Base-by-base conservation (phyloP, 192 early-diverging fungal species). In the Gryganskiella cystojenkinii region DNA sequence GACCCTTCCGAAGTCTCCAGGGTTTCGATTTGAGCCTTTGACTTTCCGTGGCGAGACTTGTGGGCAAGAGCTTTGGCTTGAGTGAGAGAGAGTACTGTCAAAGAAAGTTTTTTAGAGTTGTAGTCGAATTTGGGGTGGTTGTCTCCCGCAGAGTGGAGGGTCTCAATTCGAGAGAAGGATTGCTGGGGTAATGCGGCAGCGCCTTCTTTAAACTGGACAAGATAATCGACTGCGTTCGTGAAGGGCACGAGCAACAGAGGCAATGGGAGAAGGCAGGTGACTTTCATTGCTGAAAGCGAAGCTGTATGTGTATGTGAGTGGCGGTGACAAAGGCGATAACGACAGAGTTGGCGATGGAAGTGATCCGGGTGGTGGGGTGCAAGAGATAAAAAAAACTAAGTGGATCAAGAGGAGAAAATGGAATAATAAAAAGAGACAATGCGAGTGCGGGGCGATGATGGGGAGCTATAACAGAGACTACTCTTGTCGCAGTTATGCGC, bases 191-290 rank as follows among this genome's bases (percentile, higher is more conserved):
- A 20, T 24, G 50, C 24, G 37, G 24, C 25, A 3, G 45, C 8
- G 4, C 73, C 66, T 20, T 78, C 73, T 37, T 68, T 68, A 55
- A 78, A 78, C 35, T 66, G 73, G 46, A 78, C 54, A 19, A 78
- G 66, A 46, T 69, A 78, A 31, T 68, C 73, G 31, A 66, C 66
- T 4, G 73, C 73, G 14, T 78, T 52, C 13, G 66, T 53, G 55
- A 78, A 63, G 45, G 73, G 66, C n/a, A 64, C 60, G 20, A 78
- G 47, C 37, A 78, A 47, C 30, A 78, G 56, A 6, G 73, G 73
- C 11, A 78, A n/a, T 8, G 73, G 66, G 30, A 78, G 57, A n/a
- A 68, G 65, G 47, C 54, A 56, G 33, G 53, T 15, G 40, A 68
- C 55, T 47, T 78, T 78, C 73, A 78, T 78, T 61, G 64, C 50